phyloP scores from a whole-genome alignment of 495 filamentous ascomycete species.

The Pseudomonodictys pantanalensis region DNA sequence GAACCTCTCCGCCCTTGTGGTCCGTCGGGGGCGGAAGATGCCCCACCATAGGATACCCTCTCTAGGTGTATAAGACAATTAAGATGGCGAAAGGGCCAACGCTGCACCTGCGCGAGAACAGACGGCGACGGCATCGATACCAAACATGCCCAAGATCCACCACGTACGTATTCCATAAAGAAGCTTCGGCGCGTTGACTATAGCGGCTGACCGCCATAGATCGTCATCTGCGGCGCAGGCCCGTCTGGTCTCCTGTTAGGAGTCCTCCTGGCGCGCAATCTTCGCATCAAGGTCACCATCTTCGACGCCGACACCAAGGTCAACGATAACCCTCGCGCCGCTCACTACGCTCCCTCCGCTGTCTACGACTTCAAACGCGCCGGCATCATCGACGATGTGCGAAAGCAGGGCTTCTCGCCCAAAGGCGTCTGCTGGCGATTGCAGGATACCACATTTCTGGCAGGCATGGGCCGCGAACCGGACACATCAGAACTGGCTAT shows the following conservation, averaged over 20 bases:
- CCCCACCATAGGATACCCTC: neutral
- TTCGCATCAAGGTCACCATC: conserved; percentile 51
- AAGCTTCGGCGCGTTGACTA: too few relatives aligned
- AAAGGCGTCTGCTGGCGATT: conserved; percentile 54
- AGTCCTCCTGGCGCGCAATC: conserved; percentile 52
- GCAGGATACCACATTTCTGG: conserved; percentile 44
- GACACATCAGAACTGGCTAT: conserved; percentile 41
- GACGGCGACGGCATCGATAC: neutral
- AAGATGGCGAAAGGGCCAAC: neutral
- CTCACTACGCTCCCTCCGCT: conserved; percentile 52
- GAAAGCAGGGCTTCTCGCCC: conserved; percentile 48
- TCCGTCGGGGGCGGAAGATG: neutral
- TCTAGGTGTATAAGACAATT: conserved; percentile 15
- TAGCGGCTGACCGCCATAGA: conserved; percentile 10
- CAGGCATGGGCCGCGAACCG: conserved; percentile 40
- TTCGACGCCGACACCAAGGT: conserved; percentile 51
- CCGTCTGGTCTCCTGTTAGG: conserved; percentile 49
- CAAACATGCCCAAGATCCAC: conserved; percentile 31
- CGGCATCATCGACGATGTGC: conserved; percentile 55
- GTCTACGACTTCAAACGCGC: conserved; percentile 55
- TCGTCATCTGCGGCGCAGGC: conserved; percentile 29
- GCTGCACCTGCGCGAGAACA: too few relatives aligned
- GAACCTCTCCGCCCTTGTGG: too few relatives aligned
- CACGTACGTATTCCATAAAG: conserved; percentile 6
- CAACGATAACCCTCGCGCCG: conserved; percentile 55